phyloP scores from a whole-genome alignment of 495 filamentous ascomycete genomes.

The Pyrenula massariospora region DNA sequence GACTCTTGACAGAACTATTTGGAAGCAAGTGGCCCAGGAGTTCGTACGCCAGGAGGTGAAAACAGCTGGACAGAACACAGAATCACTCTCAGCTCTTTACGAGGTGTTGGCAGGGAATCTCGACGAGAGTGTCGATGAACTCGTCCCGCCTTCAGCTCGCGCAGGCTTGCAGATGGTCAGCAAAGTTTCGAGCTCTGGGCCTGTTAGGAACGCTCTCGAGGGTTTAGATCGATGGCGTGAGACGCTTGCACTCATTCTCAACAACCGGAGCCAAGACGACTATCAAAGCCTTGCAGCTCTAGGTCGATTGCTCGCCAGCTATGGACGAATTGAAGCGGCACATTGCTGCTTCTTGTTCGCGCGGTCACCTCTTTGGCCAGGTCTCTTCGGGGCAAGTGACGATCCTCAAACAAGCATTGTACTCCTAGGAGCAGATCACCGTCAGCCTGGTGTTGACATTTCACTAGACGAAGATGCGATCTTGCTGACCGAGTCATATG shows the following conservation, averaged over 20 bases:
- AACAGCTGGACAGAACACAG: conserved; percentile 57
- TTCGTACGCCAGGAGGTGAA: conserved; percentile 91
- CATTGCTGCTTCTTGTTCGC: conserved; percentile 74
- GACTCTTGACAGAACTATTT: conserved; percentile 55
- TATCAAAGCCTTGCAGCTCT: conserved; percentile 63
- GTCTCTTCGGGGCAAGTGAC: conserved; percentile 70
- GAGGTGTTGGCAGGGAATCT: conserved; percentile 86
- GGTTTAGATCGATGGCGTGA: conserved; percentile 91
- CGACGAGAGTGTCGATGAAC: conserved; percentile 89
- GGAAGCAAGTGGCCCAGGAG: conserved; percentile 87
- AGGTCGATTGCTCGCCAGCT: conserved; percentile 72
- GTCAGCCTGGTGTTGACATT: conserved; percentile 49
- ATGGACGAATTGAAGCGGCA: conserved; percentile 81
- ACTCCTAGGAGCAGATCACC: conserved; percentile 74
- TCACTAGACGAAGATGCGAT: conserved; percentile 72
- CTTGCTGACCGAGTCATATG: conserved; percentile 84
- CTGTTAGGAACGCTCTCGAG: conserved; percentile 61
- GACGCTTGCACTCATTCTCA: conserved; percentile 72
- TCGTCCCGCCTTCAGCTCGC: conserved; percentile 88
- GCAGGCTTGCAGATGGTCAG: conserved; percentile 85
- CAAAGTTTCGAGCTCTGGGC: conserved; percentile 45
- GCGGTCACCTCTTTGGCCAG: conserved; percentile 27
- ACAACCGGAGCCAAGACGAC: conserved; percentile 76
- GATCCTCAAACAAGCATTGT: conserved; percentile 69
- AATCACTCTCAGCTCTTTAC: conserved; percentile 82